A percentile compares a stretch with the other conserved stretches of the same genome.
Conservation (phyloP, 2,329 filamentous ascomycete species). For the Venturia aucupariae region DNA sequence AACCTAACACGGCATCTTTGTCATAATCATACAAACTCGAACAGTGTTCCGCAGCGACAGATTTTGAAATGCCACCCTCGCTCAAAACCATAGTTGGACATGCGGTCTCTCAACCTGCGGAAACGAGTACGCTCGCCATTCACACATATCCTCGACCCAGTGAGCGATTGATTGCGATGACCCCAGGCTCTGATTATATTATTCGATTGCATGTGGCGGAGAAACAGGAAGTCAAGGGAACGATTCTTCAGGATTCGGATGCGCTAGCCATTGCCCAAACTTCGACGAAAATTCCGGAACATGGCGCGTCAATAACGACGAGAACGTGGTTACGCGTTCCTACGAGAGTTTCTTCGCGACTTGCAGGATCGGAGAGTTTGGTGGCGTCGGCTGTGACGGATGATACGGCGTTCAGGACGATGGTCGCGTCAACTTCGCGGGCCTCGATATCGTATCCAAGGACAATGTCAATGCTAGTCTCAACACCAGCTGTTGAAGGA, state of each 20-base stretch:
- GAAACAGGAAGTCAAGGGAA: conserved; percentile 15
- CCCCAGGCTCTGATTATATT: conserved; percentile 19
- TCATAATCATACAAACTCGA: background rate
- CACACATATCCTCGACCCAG: background rate
- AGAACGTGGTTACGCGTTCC: background rate
- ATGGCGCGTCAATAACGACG: background rate
- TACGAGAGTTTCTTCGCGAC: background rate
- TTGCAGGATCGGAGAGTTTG: background rate
- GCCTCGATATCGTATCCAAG: background rate
- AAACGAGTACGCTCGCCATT: background rate
- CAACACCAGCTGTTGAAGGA: background rate
- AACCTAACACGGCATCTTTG: no score
- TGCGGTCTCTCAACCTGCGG: background rate
- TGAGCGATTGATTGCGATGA: background rate
- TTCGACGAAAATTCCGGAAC: background rate
- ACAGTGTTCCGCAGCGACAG: background rate
- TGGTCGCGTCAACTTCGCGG: background rate
- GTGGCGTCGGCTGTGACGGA: background rate
- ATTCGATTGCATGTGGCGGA: background rate
- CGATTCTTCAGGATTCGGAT: conserved; percentile 16
- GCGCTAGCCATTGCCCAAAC: no score
- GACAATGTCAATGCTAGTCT: background rate
- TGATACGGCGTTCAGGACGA: background rate
- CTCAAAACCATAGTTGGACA: background rate
- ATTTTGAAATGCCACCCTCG: background rate